Percentiles rank a stretch among this genome's conserved stretches.
Conservation (phyloP, 2,329 filamentous ascomycete species). For the Fusarium euwallaceae region DNA sequence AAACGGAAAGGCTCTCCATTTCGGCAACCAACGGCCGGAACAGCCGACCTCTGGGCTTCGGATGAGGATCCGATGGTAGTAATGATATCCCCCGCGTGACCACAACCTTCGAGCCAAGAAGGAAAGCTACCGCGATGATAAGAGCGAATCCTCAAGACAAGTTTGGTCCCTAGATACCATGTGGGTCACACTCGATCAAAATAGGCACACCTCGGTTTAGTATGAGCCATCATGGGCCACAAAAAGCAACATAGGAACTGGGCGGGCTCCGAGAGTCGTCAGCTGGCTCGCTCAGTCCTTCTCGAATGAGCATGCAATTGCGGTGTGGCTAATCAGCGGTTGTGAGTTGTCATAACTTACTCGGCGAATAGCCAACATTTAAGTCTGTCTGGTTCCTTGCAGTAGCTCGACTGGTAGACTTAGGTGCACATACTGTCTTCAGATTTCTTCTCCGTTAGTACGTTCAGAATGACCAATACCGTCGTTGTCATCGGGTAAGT, state of each 20-base stretch:
- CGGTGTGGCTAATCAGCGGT: background rate
- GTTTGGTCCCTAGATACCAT: background rate
- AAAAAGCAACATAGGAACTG: background rate
- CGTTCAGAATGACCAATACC: background rate
- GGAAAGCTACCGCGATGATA: background rate
- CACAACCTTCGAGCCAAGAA: background rate
- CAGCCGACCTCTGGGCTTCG: background rate
- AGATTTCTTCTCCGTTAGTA: background rate
- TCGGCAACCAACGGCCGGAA: background rate
- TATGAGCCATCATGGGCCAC: background rate
- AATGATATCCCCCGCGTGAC: background rate
- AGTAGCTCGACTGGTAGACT: background rate
- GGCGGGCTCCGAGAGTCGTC: background rate
- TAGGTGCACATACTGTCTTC: background rate
- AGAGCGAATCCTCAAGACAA: background rate
- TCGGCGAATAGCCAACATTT: background rate
- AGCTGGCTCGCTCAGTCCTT: background rate
- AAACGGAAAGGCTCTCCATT: background rate
- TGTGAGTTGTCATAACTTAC: background rate
- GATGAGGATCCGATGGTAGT: background rate
- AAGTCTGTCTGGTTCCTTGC: background rate
- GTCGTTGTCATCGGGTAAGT: background rate
- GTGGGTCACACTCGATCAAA: background rate
- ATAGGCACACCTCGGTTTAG: background rate
- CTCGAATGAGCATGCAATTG: background rate